A percentile compares a stretch with the other conserved stretches of the same genome.
phyloP scores from a whole-genome alignment of 2,329 filamentous ascomycete species.

The Domatiomyces globalis region DNA sequence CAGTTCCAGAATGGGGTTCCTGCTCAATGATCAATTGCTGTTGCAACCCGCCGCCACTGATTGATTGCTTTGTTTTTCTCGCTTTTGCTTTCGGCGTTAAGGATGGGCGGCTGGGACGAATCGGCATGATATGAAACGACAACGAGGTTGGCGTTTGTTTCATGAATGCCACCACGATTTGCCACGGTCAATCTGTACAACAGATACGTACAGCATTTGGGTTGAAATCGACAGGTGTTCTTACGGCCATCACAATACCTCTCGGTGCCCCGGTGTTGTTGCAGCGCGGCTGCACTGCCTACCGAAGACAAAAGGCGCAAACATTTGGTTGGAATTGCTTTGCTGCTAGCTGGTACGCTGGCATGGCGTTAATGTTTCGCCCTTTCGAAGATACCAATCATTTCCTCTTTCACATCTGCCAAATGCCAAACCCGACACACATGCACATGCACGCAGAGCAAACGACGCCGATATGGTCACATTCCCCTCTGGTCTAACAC shows the following conservation, averaged over 20 bases:
- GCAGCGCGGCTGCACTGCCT: neutral
- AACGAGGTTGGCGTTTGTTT: neutral
- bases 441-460: neutral
- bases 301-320: neutral
- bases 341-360: neutral
- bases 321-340: neutral
- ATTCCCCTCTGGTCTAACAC: neutral
- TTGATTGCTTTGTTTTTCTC: neutral
- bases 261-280: neutral
- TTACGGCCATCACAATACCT: neutral
- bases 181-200: neutral
- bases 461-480: neutral
- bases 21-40: neutral
- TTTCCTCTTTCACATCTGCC: neutral
- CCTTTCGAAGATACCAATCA: neutral
- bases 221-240: neutral
- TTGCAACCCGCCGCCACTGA: neutral
- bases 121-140: neutral
- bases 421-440: neutral
- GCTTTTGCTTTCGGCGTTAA: slow-evolving; percentile 1
- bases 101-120: neutral
- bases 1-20: slow-evolving; percentile 4
- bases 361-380: neutral
- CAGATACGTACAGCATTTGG: neutral
- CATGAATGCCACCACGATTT: neutral